Evolutionary conservation across 805 yeast genomes (phyloP).

Genomic region (Torulaspora gathmanii): DNA sequence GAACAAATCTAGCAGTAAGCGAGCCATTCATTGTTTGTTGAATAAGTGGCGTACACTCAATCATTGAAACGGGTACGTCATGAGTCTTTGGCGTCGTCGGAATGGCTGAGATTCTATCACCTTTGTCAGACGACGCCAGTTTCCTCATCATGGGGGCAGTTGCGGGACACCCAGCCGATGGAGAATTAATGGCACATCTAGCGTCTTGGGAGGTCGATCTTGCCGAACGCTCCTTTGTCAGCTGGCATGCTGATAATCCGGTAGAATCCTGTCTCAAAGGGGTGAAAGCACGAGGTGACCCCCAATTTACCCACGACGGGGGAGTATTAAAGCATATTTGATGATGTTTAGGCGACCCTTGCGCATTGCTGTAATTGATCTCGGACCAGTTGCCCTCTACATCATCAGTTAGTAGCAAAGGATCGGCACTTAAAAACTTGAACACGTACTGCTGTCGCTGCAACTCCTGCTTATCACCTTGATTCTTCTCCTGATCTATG

Average conservation of each 20-base stretch:
- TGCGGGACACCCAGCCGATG: conserved; percentile 3
- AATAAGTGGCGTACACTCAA: conserved; percentile 33
- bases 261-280: conserved; percentile 16
- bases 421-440: conserved; percentile 33
- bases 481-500: conserved; percentile 1
- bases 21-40: conserved; percentile 35
- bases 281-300: conserved; percentile 25
- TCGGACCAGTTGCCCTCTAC: conserved; percentile 26
- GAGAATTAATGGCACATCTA: conserved; percentile 4
- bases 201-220: conserved; percentile 3
- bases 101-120: background rate
- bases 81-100: conserved; percentile 20
- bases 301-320: conserved; percentile 30
- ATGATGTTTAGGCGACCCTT: conserved; percentile 20
- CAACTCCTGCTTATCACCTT: conserved; percentile 8
- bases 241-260: conserved; percentile 7
- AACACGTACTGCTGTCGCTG: conserved; percentile 28
- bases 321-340: conserved; percentile 27
- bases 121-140: background rate
- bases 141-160: background rate
- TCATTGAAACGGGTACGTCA: conserved; percentile 15
- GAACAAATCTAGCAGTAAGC: conserved; percentile 18
- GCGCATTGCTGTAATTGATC: conserved; percentile 17
- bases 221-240: background rate
- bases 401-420: conserved; percentile 31